Base-by-base conservation (phyloP, 768 basidiomycete species). In the Kockovaella imperatae region DNA sequence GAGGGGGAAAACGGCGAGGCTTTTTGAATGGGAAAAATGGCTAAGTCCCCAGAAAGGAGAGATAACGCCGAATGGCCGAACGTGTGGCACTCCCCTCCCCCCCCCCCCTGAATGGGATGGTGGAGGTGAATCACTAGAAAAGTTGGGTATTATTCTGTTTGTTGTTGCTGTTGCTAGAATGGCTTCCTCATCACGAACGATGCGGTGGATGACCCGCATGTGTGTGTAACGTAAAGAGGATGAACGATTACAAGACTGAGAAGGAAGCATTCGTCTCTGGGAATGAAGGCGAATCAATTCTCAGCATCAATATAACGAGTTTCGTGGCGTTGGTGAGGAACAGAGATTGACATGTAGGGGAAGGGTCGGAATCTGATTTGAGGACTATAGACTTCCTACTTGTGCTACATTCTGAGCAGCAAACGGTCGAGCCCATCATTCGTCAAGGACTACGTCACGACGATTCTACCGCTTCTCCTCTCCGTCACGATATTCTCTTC, bases 221-320 rank as follows among this genome's bases (percentile, higher is more conserved):
- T 24, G 23, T 10, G 20, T 42, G 29, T 18, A 45, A n/a, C n/a
- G n/a, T n/a, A n/a, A 20, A 38, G 13, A 38, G 11, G 8, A 52
- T 58, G 62, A 24, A 42, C 11, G 55, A 58, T 45, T 91, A 91
- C 77, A 89, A 87, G 68, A 56, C 75, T 6, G 79, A 77, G 7
- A 93, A 93, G 70, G 85, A 87, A 73, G 79, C 78, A 0, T 93
- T 90, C 61, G 83, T 88, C 31, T 81, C 86, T 5, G 79, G 80
- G 31, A 79, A 77, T 70, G 77, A 76, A 1, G 89, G 89, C 1
- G 83, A 84, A 0, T 78, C 81, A 2, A 74, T 90, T 3, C 64
- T 64, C 1, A 80, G 83, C 60, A 75, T 90, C 57, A 86, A 87
- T 62, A 56, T 77, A 40, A 74, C 90, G 23, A 83, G 81, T n/a